Percentiles rank a stretch among this genome's conserved stretches.
These are phyloP conservation scores for Salvia hispanica DNA, from an alignment of 257 asterid species.

Conservation along the genomic window DNA sequence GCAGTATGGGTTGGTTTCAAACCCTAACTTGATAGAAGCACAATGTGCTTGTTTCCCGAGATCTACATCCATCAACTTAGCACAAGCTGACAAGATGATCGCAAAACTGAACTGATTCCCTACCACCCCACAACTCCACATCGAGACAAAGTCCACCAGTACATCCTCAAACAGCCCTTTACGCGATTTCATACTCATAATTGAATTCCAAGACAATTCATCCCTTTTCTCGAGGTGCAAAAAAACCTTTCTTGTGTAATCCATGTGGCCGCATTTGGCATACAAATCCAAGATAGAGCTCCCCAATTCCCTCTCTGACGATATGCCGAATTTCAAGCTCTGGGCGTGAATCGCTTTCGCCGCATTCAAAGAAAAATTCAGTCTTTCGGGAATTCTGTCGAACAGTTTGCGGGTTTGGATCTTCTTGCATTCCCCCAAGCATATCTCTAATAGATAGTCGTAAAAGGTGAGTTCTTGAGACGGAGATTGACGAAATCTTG, in stretches of 20 bases:
- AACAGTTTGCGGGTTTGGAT: slow-evolving; percentile 58
- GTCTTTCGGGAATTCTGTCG: slow-evolving; percentile 65
- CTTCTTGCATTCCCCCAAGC: slow-evolving; percentile 64
- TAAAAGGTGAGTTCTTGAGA: slow-evolving; percentile 24
- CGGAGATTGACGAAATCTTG: slow-evolving; percentile 23
- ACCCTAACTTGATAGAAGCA: slow-evolving; percentile 50
- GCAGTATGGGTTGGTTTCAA: slow-evolving; percentile 55
- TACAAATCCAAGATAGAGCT: slow-evolving; percentile 82
- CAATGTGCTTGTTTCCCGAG: slow-evolving; percentile 73
- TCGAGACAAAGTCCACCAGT: slow-evolving; percentile 44
- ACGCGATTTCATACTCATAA: slow-evolving; percentile 70
- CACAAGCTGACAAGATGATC: slow-evolving; percentile 69
- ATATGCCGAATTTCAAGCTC: slow-evolving; percentile 53
- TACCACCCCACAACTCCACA: slow-evolving; percentile 57
- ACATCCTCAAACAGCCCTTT: slow-evolving; percentile 49
- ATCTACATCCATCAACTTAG: slow-evolving; percentile 50
- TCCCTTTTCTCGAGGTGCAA: slow-evolving; percentile 51
- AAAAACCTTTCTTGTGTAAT: slow-evolving; percentile 58
- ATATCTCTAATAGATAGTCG: slow-evolving; percentile 40
- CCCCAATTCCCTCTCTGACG: slow-evolving; percentile 54
- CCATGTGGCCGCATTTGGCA: slow-evolving; percentile 71
- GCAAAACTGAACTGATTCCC: slow-evolving; percentile 81
- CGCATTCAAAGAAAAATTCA: slow-evolving; percentile 36
- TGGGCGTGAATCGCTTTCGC: slow-evolving; percentile 60
- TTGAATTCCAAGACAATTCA: slow-evolving; percentile 79